Evolutionary conservation across 345 rosid species (phyloP).

Genomic region (Gossypium thurberi): DNA sequence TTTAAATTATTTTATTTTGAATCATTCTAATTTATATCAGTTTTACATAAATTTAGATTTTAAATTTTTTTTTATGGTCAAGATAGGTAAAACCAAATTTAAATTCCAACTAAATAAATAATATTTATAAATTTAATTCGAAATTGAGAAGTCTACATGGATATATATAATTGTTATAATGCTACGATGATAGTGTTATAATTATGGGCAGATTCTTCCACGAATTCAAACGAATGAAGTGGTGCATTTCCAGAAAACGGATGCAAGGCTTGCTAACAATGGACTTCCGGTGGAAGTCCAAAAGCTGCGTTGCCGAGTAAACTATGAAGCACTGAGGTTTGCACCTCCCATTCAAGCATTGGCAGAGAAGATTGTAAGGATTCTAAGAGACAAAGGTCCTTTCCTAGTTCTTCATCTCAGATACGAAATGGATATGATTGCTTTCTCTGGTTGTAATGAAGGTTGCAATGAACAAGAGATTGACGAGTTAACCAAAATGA

Average conservation of each 20-base stretch:
- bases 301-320: slow-evolving; percentile 42
- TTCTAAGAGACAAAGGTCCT: slow-evolving; percentile 39
- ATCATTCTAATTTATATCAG: too few species aligned
- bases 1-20: too few species aligned
- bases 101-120: too few species aligned
- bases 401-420: slow-evolving; percentile 51
- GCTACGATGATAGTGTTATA: not conserved
- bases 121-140: too few species aligned
- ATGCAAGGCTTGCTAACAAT: slow-evolving; percentile 46
- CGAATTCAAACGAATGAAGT: slow-evolving; percentile 27
- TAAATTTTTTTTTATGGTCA: too few species aligned
- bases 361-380: slow-evolving; percentile 34
- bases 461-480: slow-evolving; percentile 38
- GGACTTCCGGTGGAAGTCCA: slow-evolving; percentile 34
- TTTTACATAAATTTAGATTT: too few species aligned
- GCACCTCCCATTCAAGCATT: slow-evolving; percentile 33
- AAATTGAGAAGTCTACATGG: too few species aligned
- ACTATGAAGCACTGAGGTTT: slow-evolving; percentile 37
- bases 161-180: too few species aligned
- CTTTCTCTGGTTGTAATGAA: slow-evolving; percentile 48
- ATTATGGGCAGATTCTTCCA: slow-evolving; percentile 38
- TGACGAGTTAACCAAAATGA: slow-evolving; percentile 41
- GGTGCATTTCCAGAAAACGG: slow-evolving; percentile 35
- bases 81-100: too few species aligned
- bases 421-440: slow-evolving; percentile 59